phyloP scores from a whole-genome alignment of 148 eudicot species.

The Suaeda aralocaspica region DNA sequence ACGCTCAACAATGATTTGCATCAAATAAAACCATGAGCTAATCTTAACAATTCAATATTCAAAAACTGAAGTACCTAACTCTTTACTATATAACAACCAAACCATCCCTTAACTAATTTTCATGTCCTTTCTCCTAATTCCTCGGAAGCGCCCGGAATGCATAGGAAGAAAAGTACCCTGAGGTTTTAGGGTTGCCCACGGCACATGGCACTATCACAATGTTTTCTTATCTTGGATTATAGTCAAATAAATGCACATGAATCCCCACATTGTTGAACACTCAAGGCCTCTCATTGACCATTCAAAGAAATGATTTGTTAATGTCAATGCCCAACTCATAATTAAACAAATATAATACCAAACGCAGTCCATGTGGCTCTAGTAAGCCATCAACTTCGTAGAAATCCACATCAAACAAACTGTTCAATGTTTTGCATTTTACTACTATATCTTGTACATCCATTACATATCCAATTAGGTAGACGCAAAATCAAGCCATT shows the following conservation, averaged over 20 bases:
- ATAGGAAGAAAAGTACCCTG: background rate
- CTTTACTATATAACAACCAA: background rate
- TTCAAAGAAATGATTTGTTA: constrained; percentile 19
- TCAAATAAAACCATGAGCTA: background rate
- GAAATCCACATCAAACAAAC: constrained; percentile 24
- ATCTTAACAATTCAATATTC: background rate
- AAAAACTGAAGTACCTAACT: too few species aligned
- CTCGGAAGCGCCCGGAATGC: background rate
- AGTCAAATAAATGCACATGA: constrained; percentile 30
- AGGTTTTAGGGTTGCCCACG: background rate
- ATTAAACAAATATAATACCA: constrained; percentile 15
- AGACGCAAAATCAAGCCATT: background rate
- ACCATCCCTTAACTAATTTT: background rate
- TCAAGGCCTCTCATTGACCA: constrained; percentile 22
- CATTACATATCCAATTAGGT: constrained; percentile 14
- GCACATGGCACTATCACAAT: background rate
- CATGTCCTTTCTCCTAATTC: background rate
- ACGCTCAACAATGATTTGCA: background rate
- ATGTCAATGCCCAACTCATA: constrained; percentile 22
- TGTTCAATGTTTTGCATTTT: constrained; percentile 9
- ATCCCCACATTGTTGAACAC: constrained; percentile 14
- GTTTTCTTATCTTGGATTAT: constrained; percentile 19
- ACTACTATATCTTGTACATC: background rate
- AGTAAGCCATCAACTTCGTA: constrained; percentile 25
- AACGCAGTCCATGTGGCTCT: constrained; percentile 27